phyloP scores from a whole-genome alignment of 345 rosid species.

The Hibiscus trionum region DNA sequence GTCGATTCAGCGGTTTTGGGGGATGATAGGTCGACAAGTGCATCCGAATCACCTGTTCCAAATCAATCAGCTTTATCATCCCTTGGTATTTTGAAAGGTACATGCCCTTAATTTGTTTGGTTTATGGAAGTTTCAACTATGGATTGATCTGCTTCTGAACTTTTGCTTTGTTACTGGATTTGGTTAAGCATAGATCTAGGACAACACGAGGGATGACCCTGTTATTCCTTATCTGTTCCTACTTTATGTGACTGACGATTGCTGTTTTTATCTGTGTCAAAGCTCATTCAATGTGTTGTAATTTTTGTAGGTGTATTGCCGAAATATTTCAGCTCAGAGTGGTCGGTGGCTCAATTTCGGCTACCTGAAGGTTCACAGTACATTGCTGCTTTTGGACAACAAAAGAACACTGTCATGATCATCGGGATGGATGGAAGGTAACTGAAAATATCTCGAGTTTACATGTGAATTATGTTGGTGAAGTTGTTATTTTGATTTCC shows the following conservation, averaged over 20 bases:
- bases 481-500: background rate
- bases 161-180: background rate
- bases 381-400: conserved; percentile 84
- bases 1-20: conserved; percentile 44
- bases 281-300: background rate
- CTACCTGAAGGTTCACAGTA: conserved; percentile 67
- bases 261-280: background rate
- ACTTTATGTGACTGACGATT: background rate
- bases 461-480: background rate
- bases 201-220: background rate
- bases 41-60: conserved; percentile 14
- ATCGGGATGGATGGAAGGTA: conserved; percentile 98
- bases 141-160: background rate
- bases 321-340: conserved; percentile 90
- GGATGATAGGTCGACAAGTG: conserved; percentile 33
- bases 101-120: background rate
- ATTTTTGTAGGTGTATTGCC: conserved; percentile 67
- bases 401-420: conserved; percentile 76
- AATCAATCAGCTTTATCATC: conserved; percentile 38
- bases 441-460: background rate
- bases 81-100: conserved; percentile 76
- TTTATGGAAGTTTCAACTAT: background rate
- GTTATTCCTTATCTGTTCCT: background rate
- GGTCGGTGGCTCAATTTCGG: conserved; percentile 92
- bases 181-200: background rate